Evolutionary conservation across 2,329 filamentous ascomycete species (phyloP).

Genomic region (Trichophyton simii): DNA sequence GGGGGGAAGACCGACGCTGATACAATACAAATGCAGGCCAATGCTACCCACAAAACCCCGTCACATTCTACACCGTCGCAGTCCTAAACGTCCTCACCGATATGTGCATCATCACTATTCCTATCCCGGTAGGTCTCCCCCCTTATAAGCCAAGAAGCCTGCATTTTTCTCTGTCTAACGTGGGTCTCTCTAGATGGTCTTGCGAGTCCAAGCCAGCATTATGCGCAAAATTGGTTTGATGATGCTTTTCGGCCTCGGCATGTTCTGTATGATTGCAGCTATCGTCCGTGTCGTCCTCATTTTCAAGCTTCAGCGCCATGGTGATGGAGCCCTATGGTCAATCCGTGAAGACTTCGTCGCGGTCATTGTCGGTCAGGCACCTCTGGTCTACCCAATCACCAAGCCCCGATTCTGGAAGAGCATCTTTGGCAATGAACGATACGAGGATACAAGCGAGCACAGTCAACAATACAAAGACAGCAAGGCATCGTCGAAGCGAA

Average conservation of each 20-base stretch:
- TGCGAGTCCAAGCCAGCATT: slow-evolving; percentile 19
- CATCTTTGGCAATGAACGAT: background rate
- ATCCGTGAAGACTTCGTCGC: slow-evolving; percentile 30
- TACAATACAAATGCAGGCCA: slow-evolving; percentile 8
- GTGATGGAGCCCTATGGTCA: slow-evolving; percentile 26
- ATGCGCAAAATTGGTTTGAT: slow-evolving; percentile 22
- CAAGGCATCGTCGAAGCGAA: background rate
- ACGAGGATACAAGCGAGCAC: background rate
- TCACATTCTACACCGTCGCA: slow-evolving; percentile 24
- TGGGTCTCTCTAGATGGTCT: slow-evolving; percentile 15
- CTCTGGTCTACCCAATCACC: slow-evolving; percentile 22
- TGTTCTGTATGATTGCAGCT: slow-evolving; percentile 25
- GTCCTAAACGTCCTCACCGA: slow-evolving; percentile 26
- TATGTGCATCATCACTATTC: slow-evolving; percentile 26
- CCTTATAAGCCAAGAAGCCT: background rate
- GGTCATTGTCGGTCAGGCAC: slow-evolving; percentile 27
- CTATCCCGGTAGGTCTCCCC: slow-evolving; percentile 20
- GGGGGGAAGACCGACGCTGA: background rate
- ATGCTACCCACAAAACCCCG: slow-evolving; percentile 24
- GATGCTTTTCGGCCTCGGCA: slow-evolving; percentile 23
- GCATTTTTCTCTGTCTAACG: background rate
- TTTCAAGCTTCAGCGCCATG: slow-evolving; percentile 13
- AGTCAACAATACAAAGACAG: background rate
- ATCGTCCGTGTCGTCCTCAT: slow-evolving; percentile 20
- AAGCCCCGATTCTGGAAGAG: background rate